Evolutionary conservation across 768 basidiomycete genomes (phyloP), one percentile per base, ranked within the genome.

Genomic region (Macrolepiota albuminosa): DNA sequence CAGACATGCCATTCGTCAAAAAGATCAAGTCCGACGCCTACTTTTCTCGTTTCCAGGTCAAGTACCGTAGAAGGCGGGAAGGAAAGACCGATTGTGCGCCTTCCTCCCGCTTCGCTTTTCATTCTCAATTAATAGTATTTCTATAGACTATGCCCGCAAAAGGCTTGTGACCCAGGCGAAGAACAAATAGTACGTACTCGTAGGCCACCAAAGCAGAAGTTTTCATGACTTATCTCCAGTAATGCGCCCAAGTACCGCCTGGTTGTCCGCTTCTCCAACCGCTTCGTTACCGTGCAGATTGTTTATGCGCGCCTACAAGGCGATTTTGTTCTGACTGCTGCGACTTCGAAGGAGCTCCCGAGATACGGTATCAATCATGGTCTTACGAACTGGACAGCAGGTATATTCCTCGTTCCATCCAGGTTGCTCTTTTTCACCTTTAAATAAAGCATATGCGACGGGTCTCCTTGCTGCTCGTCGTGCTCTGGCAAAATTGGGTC

Each of bases 211-310:
- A 29, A 14, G 37, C 13, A 0, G 16, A 29, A 24, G 9, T 10
- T 54, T 18, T 42, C 21, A 4, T 58, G n/a, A 42, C 8, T 5
- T 5, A 18, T 53, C 8, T 18, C 57, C 54, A 91, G 89, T 81
- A 96, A 96, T 69, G 93, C 94, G 42, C 95, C 95, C 58, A 97
- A 98, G 80, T 97, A 97, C 79, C 94, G 95, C 67, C 88, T 98
- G 54, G 97, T 98, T 63, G 97, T 99, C 72, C 93, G 97, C 68
- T 95, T 98, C 86, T 96, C 95, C 68, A 98, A 99, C 86, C 91
- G 84, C 79, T 86, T 97, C 70, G 86, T 98, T 76, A 93, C 97
- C 73, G 88, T 88, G 68, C 94, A 96, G 76, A 88, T 99, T 71
- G 84, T 94, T 75, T 98, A 98, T 71, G 95, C 97, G 66, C 97